Evolutionary conservation across 257 asterid species (phyloP).

Genomic region (Vinca minor): DNA sequence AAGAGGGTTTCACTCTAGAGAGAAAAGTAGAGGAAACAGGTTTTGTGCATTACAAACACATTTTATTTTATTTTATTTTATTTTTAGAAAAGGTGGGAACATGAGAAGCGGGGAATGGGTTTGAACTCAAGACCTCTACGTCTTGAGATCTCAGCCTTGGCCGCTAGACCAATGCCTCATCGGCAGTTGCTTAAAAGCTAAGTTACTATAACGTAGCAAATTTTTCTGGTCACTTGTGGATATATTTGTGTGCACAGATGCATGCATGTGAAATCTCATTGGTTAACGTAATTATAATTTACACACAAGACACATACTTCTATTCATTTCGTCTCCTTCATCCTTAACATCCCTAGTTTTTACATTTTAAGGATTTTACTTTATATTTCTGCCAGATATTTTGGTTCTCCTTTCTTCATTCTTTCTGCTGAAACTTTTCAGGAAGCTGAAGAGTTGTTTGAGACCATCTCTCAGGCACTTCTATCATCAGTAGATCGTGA

Average conservation of each 20-base stretch:
- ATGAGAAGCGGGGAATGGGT: no score
- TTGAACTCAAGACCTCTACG: background rate
- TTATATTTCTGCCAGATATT: background rate
- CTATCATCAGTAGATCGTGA: conserved; percentile 86
- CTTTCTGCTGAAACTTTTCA: conserved; percentile 17
- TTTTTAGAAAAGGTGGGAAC: no score
- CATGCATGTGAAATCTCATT: no score
- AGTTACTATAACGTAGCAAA: background rate
- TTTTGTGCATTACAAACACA: no score
- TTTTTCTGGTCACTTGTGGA: background rate
- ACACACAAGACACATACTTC: background rate
- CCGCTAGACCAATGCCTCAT: no score
- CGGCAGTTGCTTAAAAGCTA: background rate
- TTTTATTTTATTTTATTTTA: no score
- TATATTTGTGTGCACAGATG: background rate
- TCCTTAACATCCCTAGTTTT: background rate
- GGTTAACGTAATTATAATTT: background rate
- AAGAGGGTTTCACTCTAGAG: no score
- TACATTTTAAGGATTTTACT: background rate
- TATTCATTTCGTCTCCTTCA: no score
- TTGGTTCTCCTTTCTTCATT: background rate
- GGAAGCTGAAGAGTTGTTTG: conserved; percentile 87
- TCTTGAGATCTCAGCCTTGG: no score
- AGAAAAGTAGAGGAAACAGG: no score
- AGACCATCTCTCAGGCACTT: conserved; percentile 90